Percentiles rank a stretch among this genome's conserved stretches.
These are phyloP conservation scores for Serendipita sp. DNA, from an alignment of 768 basidiomycete genomes.

Conservation along the genomic window DNA sequence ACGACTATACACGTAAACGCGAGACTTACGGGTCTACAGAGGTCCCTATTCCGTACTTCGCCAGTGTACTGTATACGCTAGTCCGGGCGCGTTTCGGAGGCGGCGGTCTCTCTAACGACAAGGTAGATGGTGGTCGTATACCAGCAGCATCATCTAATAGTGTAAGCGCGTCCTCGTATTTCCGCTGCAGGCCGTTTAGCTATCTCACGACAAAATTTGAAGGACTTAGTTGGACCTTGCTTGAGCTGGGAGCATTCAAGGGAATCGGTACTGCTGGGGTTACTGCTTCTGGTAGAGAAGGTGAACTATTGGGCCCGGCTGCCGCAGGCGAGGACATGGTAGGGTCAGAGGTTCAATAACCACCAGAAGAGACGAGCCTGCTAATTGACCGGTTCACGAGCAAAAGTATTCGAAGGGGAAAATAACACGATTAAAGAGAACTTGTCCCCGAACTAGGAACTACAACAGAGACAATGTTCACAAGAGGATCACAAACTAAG, in stretches of 20 bases:
- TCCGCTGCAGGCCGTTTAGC: neutral
- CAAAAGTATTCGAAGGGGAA: neutral
- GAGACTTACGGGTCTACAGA: constrained; percentile 25
- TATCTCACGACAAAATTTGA: neutral
- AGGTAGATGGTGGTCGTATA: neutral
- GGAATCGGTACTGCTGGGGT: neutral
- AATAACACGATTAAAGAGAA: constrained; percentile 1
- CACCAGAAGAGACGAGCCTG: neutral
- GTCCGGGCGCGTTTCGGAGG: constrained; percentile 40
- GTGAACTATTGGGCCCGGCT: neutral
- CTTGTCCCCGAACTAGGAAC: constrained; percentile 1
- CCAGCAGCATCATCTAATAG: constrained; percentile 1
- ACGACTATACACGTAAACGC: constrained; percentile 49
- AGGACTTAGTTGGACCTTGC: neutral
- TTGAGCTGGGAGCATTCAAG: neutral
- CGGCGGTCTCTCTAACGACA: constrained; percentile 19
- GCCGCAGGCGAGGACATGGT: neutral
- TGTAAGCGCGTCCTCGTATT: neutral
- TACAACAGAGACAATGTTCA: constrained; percentile 6
- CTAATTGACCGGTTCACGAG: neutral
- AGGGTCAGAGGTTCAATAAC: neutral
- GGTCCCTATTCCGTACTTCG: constrained; percentile 55
- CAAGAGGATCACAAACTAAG: neutral
- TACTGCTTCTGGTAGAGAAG: neutral
- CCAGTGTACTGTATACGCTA: constrained; percentile 59